phyloP scores from a whole-genome alignment of 176 grass and related monocot genomes.

The Cenchrus fungigraminus region DNA sequence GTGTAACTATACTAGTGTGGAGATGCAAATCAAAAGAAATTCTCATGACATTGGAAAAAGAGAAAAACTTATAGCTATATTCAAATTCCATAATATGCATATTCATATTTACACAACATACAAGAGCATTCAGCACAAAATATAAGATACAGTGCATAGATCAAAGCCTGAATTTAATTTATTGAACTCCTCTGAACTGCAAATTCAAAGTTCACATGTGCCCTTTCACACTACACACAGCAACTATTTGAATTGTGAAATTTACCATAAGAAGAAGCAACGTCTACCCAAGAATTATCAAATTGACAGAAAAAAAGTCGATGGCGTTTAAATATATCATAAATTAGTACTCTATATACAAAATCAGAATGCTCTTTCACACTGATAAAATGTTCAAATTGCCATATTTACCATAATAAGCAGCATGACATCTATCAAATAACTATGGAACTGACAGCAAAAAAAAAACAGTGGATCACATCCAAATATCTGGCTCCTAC shows the following conservation, averaged over 20 bases:
- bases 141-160: neutral
- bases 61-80: neutral
- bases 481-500: neutral
- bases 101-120: conserved; percentile 2
- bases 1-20: neutral
- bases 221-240: neutral
- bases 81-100: neutral
- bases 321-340: neutral
- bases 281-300: neutral
- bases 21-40: neutral
- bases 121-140: neutral
- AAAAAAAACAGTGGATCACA: neutral
- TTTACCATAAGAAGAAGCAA: neutral
- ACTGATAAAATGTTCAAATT: neutral
- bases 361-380: conserved; percentile 6
- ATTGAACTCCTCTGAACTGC: neutral
- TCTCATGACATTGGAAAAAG: neutral
- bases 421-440: neutral
- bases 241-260: neutral
- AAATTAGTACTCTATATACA: neutral
- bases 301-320: neutral
- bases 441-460: neutral
- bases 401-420: neutral
- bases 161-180: neutral
- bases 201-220: neutral